Conservation (phyloP, 2,329 filamentous ascomycete species). For the Didymella arachidicola region DNA sequence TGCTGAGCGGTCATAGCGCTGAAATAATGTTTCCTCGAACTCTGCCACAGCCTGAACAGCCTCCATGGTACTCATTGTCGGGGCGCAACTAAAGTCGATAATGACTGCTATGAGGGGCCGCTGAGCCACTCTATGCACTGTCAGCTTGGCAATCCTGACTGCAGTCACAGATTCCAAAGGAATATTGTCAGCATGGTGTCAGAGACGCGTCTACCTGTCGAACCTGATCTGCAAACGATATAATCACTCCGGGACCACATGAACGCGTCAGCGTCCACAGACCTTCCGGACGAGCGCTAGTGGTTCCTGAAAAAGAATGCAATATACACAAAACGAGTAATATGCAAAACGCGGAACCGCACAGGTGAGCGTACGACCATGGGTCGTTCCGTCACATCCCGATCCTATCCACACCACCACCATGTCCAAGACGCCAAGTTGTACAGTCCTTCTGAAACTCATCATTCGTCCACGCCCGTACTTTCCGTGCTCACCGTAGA, state of each 20-base stretch:
- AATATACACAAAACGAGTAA: background rate
- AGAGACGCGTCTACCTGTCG: too few species aligned
- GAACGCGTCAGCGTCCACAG: background rate
- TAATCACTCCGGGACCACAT: too few species aligned
- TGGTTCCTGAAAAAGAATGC: background rate
- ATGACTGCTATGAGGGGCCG: too few species aligned
- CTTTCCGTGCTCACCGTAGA: conserved; percentile 7
- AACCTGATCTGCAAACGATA: too few species aligned
- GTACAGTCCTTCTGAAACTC: background rate
- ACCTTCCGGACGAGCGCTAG: background rate
- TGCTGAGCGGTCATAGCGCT: too few species aligned
- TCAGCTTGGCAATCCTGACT: too few species aligned
- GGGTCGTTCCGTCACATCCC: conserved; percentile 6
- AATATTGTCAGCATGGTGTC: too few species aligned
- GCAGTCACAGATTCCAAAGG: too few species aligned
- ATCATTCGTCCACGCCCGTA: conserved; percentile 12
- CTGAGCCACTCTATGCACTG: too few species aligned
- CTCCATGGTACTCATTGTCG: too few species aligned
- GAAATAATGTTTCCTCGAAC: background rate
- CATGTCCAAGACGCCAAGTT: conserved; percentile 9
- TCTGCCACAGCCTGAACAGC: background rate
- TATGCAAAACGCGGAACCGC: background rate
- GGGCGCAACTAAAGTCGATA: too few species aligned
- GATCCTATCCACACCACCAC: background rate
- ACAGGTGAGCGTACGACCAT: conserved; percentile 8